Conservation (phyloP, 495 filamentous ascomycete species). For the Neurospora terricola region DNA sequence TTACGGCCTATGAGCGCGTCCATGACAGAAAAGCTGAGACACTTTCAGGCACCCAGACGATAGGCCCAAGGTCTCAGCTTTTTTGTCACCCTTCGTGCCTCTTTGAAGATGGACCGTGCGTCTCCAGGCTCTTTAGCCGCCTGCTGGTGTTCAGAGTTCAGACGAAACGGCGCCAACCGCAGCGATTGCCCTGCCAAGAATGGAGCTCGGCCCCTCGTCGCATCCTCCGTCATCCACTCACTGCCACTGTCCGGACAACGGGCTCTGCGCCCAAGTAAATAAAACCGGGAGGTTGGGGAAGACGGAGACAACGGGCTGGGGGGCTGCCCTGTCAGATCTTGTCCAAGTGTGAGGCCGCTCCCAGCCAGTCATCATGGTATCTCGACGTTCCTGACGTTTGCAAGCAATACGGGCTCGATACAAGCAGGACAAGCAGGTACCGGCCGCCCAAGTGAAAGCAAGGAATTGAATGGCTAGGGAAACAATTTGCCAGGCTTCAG, state of each 20-base stretch:
- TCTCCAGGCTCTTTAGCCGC: not conserved
- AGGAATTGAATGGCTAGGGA: not conserved
- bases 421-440: not conserved
- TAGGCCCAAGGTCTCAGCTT: not conserved
- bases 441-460: not conserved
- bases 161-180: constrained; percentile 2
- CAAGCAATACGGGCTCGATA: not conserved
- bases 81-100: not conserved
- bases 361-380: constrained; percentile 10
- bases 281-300: constrained; percentile 26
- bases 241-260: constrained; percentile 18
- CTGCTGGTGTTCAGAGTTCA: not conserved
- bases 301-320: not conserved
- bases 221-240: constrained; percentile 2
- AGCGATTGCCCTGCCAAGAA: constrained; percentile 6
- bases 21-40: not conserved
- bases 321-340: too few relatives aligned
- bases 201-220: not conserved
- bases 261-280: constrained; percentile 17
- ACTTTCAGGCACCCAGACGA: not conserved
- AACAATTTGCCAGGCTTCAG: not conserved
- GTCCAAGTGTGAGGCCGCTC: not conserved
- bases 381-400: not conserved
- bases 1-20: not conserved
- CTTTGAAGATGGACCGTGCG: not conserved